A percentile compares a stretch with the other conserved stretches of the same genome.
phyloP scores from a whole-genome alignment of 495 filamentous ascomycete species.

The Penicillium egyptiacum region DNA sequence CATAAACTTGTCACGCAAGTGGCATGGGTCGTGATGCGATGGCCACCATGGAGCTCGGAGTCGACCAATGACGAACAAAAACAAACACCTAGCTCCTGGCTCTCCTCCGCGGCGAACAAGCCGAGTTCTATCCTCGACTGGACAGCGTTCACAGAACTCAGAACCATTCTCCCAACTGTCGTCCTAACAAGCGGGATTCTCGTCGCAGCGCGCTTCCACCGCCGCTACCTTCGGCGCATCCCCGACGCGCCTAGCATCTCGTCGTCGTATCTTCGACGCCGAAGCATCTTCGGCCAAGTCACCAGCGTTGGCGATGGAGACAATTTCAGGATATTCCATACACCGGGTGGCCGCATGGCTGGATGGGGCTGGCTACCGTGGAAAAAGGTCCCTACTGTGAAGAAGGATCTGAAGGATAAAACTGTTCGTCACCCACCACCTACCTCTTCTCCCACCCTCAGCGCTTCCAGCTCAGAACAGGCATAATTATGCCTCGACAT shows the following conservation, averaged over 20 bases:
- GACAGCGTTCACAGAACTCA: conserved; percentile 63
- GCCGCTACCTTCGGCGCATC: conserved; percentile 74
- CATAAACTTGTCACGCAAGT: conserved; percentile 15
- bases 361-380: conserved; percentile 90
- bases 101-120: conserved; percentile 20
- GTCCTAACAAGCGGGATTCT: conserved; percentile 70
- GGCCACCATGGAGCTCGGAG: conserved; percentile 50
- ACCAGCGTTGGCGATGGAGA: conserved; percentile 96
- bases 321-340: conserved; percentile 91
- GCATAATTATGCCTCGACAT: too few species aligned
- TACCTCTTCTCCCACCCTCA: background rate
- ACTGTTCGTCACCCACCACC: conserved; percentile 58
- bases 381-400: conserved; percentile 67
- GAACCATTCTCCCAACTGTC: conserved; percentile 64
- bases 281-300: conserved; percentile 78
- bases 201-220: conserved; percentile 52
- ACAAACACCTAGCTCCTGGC: conserved; percentile 14
- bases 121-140: conserved; percentile 49
- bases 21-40: conserved; percentile 51
- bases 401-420: conserved; percentile 65
- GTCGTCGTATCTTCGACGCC: conserved; percentile 61
- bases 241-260: conserved; percentile 70
- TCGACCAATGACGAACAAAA: conserved; percentile 37
- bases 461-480: background rate
- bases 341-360: conserved; percentile 77